Evolutionary conservation across 108 stramenopile species (phyloP).

Genomic region (Stephanodiscus triporus): DNA sequence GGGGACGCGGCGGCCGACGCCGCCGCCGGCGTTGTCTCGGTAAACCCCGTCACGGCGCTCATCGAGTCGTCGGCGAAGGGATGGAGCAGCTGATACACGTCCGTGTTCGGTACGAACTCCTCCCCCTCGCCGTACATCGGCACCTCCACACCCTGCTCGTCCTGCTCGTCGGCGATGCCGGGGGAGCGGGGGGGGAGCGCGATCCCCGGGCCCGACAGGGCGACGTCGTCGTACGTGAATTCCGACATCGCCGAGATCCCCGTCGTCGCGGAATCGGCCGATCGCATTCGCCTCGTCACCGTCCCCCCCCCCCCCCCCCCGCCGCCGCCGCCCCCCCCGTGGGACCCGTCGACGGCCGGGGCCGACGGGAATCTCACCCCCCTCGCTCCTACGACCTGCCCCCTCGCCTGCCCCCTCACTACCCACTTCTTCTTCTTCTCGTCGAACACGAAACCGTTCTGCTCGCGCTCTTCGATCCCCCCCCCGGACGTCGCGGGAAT

Average conservation of each 20-base stretch:
- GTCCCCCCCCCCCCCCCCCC: conserved; percentile 7
- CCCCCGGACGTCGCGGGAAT: conserved; percentile 20
- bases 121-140: conserved; percentile 5
- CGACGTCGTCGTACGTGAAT: conserved; percentile 43
- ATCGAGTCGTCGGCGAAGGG: conserved; percentile 7
- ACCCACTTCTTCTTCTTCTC: conserved; percentile 51
- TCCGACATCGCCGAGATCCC: conserved; percentile 31
- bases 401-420: conserved; percentile 6
- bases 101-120: conserved; percentile 23
- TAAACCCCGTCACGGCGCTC: conserved; percentile 17
- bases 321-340: neutral
- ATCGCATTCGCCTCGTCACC: conserved; percentile 8
- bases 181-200: conserved; percentile 4
- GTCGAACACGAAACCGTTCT: conserved; percentile 46
- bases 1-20: neutral
- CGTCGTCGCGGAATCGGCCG: conserved; percentile 23
- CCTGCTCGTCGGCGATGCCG: neutral
- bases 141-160: conserved; percentile 40
- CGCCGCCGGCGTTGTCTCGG: neutral
- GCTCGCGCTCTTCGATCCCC: neutral
- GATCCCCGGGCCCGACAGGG: too few species aligned
- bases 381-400: conserved; percentile 21
- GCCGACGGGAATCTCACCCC: conserved; percentile 38
- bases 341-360: too few species aligned
- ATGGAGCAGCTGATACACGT: conserved; percentile 11